Base-by-base conservation (phyloP, 169 alveolate genomes). In the Plasmodium reichenowi region DNA sequence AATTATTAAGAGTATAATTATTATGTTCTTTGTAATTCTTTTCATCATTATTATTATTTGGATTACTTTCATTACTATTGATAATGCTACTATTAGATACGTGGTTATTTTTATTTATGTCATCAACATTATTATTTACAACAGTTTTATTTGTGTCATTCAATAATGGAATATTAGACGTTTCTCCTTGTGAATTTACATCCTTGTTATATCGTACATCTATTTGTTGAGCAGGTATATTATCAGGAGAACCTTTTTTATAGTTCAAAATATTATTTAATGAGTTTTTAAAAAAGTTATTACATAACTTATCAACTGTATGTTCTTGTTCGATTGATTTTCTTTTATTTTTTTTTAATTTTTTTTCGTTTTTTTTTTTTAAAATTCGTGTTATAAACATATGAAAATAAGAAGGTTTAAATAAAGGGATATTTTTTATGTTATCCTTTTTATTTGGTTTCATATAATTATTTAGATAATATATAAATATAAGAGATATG, bases 291-390 rank as follows among this genome's bases (percentile, higher is more conserved):
- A 83, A 83, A 58, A 83, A 83, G 22, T 67, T 83, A 43, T 83
- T 83, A 29, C 91, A 83, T 62, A 83, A 38, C 7, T 70, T 83
- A 43, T 83, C 91, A 6, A 83, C 91, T 48, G 91, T 83, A 60
- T 83, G 91, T 22, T 66, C 59, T 0, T 17, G 13, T 58, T 15
- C 45, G 2, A 12, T 26, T 2, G 24, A 20, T 20, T 43, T 47
- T 22, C 20, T 26, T 72, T 83, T 83, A 47, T 22, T 20, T 17
- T 68, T 64, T 15, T 47, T 17, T 56, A 45, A 9, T 43, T 68
- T 64, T 9, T 47, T 17, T 7, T 67, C 47, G 22, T 63, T 59
- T 62, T 83, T 83, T 60, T 20, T 83, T 62, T 62, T 68, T 6
- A 48, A 68, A 10, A 83, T 83, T 9, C 43, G 73, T 13, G 47